A percentile compares a stretch with the other conserved stretches of the same genome.
phyloP scores from a whole-genome alignment of 192 early-diverging fungal genomes.

The Coemansia sp. region DNA sequence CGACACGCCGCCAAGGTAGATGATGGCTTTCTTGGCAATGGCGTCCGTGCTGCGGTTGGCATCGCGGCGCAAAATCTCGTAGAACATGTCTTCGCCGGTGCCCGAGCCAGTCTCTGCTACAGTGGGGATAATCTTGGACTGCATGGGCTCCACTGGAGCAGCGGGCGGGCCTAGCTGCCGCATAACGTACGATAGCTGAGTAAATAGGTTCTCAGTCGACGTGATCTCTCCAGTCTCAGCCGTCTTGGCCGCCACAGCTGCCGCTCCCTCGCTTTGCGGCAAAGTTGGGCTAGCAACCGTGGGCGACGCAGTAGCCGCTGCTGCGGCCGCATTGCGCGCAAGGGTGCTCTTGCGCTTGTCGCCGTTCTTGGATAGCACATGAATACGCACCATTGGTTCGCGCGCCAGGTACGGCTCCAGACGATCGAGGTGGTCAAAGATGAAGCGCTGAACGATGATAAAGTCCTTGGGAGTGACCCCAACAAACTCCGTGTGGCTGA shows the following conservation, averaged over 20 bases:
- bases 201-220: slow-evolving; percentile 70
- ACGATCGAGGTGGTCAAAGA: slow-evolving; percentile 72
- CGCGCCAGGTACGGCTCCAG: slow-evolving; percentile 70
- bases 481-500: slow-evolving; percentile 14
- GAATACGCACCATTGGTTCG: slow-evolving; percentile 57
- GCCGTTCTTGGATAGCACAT: slow-evolving; percentile 32
- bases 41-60: slow-evolving; percentile 68
- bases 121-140: slow-evolving; percentile 26
- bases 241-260: slow-evolving; percentile 4
- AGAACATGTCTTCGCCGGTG: slow-evolving; percentile 44
- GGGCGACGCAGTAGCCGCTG: slow-evolving; percentile 1
- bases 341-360: slow-evolving; percentile 46
- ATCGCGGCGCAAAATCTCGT: slow-evolving; percentile 77
- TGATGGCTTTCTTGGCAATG: slow-evolving; percentile 70
- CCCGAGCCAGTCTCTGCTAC: slow-evolving; percentile 13
- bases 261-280: slow-evolving; percentile 2
- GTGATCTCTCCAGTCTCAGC: slow-evolving; percentile 34
- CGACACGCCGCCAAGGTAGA: slow-evolving; percentile 84
- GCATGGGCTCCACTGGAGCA: slow-evolving; percentile 50
- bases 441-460: slow-evolving; percentile 65
- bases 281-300: background rate
- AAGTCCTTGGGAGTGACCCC: slow-evolving; percentile 58
- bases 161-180: slow-evolving; percentile 88
- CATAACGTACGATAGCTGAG: slow-evolving; percentile 81
- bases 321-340: slow-evolving; percentile 21